Conservation (phyloP, 352 stramenopile species). For the Globisporangium polare region DNA sequence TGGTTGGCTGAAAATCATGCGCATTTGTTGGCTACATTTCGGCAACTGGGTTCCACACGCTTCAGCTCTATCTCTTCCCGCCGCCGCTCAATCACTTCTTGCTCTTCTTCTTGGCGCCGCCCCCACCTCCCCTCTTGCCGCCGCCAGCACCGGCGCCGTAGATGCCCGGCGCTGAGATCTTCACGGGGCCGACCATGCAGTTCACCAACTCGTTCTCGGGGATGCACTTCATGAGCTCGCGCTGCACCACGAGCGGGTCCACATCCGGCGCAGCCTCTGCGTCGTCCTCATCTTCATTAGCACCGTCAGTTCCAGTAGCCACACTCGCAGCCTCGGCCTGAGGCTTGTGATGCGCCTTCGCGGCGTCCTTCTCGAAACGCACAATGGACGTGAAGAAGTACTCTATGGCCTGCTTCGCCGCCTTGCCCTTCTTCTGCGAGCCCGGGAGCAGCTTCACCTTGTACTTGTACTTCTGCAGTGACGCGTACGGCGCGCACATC, state of each 20-base stretch:
- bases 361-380: slow-evolving; percentile 57
- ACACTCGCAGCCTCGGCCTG: neutral
- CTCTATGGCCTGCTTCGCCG: slow-evolving; percentile 83
- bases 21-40: too few species aligned
- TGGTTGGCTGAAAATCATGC: too few species aligned
- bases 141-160: slow-evolving; percentile 24
- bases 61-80: too few species aligned
- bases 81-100: slow-evolving; percentile 22
- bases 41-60: too few species aligned
- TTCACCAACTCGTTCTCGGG: slow-evolving; percentile 86
- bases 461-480: slow-evolving; percentile 89
- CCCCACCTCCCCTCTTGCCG: slow-evolving; percentile 32
- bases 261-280: slow-evolving; percentile 42
- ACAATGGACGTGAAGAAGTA: slow-evolving; percentile 74
- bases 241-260: slow-evolving; percentile 69
- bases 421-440: slow-evolving; percentile 89
- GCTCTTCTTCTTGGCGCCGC: slow-evolving; percentile 19
- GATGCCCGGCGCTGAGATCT: slow-evolving; percentile 78
- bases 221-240: slow-evolving; percentile 88
- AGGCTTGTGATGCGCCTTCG: slow-evolving; percentile 8
- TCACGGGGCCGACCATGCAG: slow-evolving; percentile 89
- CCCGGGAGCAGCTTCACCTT: slow-evolving; percentile 91
- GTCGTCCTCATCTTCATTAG: slow-evolving; percentile 16
- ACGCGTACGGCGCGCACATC: slow-evolving; percentile 89
- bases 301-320: neutral